A percentile compares a stretch with the other conserved stretches of the same genome.
phyloP scores from a whole-genome alignment of 768 basidiomycete species.

The Mycena leptocephala region DNA sequence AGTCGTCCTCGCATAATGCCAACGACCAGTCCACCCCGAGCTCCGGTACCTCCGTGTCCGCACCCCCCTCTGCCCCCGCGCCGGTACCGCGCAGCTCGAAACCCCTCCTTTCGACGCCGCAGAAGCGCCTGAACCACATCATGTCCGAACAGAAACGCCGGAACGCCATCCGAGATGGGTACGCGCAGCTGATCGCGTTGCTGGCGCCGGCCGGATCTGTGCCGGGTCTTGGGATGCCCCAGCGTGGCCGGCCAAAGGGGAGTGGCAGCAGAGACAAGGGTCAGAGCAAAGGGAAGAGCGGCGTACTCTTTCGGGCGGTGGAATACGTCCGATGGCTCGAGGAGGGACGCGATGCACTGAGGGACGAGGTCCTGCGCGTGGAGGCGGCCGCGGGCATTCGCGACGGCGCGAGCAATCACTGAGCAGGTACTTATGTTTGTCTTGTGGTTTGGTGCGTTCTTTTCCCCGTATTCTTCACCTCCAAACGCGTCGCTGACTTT shows the following conservation, averaged over 20 bases:
- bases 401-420: not conserved
- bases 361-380: constrained; percentile 76
- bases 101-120: constrained; percentile 83
- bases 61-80: constrained; percentile 34
- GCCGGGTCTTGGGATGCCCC: constrained; percentile 81
- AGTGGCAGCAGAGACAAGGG: constrained; percentile 79
- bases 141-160: constrained; percentile 95
- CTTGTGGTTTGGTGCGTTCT: not conserved
- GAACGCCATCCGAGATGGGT: constrained; percentile 93
- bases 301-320: constrained; percentile 89
- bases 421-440: not conserved
- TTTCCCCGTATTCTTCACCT: not conserved
- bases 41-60: constrained; percentile 15
- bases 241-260: constrained; percentile 86
- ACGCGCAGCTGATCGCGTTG: constrained; percentile 87
- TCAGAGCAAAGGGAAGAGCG: constrained; percentile 90
- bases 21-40: constrained; percentile 16
- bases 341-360: constrained; percentile 81
- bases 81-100: constrained; percentile 58
- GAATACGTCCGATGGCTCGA: constrained; percentile 93
- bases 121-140: constrained; percentile 94
- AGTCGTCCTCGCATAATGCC: constrained; percentile 25
- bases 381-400: constrained; percentile 78
- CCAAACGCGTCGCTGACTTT: not conserved
- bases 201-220: constrained; percentile 84